Percentiles rank a stretch among this genome's conserved stretches.
Conservation (phyloP, 164 flowering plant genomes). For the Hamamelis virginiana region DNA sequence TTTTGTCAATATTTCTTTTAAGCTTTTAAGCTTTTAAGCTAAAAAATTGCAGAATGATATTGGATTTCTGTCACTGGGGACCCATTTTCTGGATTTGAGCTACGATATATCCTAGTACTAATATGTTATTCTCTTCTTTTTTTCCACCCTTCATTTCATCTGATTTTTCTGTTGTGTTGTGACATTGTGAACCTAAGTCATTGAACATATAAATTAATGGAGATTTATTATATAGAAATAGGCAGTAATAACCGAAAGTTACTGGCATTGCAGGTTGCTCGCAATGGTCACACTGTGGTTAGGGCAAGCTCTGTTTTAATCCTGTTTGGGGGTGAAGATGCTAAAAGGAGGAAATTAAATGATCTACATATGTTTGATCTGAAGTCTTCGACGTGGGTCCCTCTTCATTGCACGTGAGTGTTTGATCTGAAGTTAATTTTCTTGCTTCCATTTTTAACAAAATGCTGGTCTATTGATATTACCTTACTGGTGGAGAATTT, state of each 20-base stretch:
- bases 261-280: conserved; percentile 60
- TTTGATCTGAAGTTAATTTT: background rate
- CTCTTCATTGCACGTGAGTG: conserved; percentile 94
- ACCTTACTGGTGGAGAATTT: background rate
- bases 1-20: no score
- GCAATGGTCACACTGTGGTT: conserved; percentile 86
- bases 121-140: no score
- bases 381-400: conserved; percentile 93
- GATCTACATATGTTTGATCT: conserved; percentile 99
- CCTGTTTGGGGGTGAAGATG: conserved; percentile 95
- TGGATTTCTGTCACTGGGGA: no score
- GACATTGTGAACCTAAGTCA: background rate
- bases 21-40: no score
- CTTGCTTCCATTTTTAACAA: background rate
- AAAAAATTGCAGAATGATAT: no score
- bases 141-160: background rate
- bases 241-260: background rate
- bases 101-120: no score
- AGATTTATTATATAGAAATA: background rate
- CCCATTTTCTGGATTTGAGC: no score
- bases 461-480: no score
- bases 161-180: background rate
- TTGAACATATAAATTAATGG: background rate
- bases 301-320: conserved; percentile 80
- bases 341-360: conserved; percentile 80